Evolutionary conservation across 2,329 filamentous ascomycete genomes (phyloP).

Genomic region (Zelopaecilomyces penicillatus): DNA sequence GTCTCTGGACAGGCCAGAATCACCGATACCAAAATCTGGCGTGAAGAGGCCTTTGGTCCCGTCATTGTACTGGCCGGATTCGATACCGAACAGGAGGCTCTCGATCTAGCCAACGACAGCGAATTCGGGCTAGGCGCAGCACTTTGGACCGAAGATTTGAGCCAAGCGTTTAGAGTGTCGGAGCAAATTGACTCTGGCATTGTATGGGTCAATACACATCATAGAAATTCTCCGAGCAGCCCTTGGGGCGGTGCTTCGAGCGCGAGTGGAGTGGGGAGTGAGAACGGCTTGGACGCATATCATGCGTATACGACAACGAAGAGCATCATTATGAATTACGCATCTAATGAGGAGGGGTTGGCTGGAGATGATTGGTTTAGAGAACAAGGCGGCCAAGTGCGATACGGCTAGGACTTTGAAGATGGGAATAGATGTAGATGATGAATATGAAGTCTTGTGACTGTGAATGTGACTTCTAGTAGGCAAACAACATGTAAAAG

Average conservation of each 20-base stretch:
- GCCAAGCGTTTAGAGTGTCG: conserved; percentile 65
- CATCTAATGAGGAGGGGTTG: conserved; percentile 41
- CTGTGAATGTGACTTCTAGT: too few species aligned
- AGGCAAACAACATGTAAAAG: too few species aligned
- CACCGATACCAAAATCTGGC: conserved; percentile 62
- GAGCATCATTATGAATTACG: conserved; percentile 64
- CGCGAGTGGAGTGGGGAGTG: conserved; percentile 60
- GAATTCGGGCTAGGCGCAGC: conserved; percentile 71
- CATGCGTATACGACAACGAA: conserved; percentile 52
- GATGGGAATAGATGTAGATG: background rate
- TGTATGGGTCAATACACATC: conserved; percentile 53
- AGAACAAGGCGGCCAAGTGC: conserved; percentile 45
- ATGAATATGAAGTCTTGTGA: too few species aligned
- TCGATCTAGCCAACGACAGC: conserved; percentile 63
- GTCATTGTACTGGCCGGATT: conserved; percentile 70
- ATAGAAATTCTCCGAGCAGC: conserved; percentile 63
- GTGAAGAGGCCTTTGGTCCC: conserved; percentile 77
- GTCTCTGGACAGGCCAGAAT: conserved; percentile 46
- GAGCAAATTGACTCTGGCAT: conserved; percentile 61
- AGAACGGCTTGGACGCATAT: conserved; percentile 61
- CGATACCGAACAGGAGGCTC: conserved; percentile 62
- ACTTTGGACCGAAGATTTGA: conserved; percentile 68
- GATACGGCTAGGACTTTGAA: conserved; percentile 18
- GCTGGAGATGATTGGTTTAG: conserved; percentile 60
- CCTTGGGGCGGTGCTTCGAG: conserved; percentile 60